These are phyloP conservation scores for Linnemannia zychae DNA, from an alignment of 192 early-diverging fungal genomes.

Conservation along the genomic window DNA sequence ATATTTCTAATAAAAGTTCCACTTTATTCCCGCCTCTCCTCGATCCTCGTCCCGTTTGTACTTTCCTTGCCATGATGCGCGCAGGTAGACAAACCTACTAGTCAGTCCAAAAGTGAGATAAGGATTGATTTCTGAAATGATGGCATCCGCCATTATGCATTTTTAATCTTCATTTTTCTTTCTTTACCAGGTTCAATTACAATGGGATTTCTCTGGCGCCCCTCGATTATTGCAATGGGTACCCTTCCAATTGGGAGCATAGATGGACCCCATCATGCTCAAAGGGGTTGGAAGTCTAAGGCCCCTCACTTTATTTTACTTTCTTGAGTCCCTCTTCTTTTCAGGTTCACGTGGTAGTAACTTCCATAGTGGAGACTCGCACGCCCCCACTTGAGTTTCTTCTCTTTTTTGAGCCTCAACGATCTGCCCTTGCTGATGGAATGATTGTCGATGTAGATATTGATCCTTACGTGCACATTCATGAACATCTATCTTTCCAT, in stretches of 20 bases:
- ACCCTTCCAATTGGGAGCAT: neutral
- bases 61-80: neutral
- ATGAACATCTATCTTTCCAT: too few relatives aligned
- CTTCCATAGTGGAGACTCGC: too few relatives aligned
- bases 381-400: too few relatives aligned
- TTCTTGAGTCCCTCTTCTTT: too few relatives aligned
- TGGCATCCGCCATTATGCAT: neutral
- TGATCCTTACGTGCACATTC: too few relatives aligned
- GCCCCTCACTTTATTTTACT: too few relatives aligned
- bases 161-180: neutral
- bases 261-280: neutral
- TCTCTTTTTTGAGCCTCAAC: too few relatives aligned
- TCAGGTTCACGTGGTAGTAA: too few relatives aligned
- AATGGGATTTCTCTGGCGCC: neutral
- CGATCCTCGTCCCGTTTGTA: neutral
- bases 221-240: neutral
- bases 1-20: neutral
- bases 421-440: too few relatives aligned
- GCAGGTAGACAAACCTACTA: neutral
- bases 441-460: neutral
- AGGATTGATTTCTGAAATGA: neutral
- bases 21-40: neutral
- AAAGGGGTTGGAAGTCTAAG: too few relatives aligned
- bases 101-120: neutral
- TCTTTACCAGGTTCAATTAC: neutral